Evolutionary conservation across 495 filamentous ascomycete genomes (phyloP), one percentile per base, ranked within the genome.

Genomic region (Talaromyces nanjingensis): DNA sequence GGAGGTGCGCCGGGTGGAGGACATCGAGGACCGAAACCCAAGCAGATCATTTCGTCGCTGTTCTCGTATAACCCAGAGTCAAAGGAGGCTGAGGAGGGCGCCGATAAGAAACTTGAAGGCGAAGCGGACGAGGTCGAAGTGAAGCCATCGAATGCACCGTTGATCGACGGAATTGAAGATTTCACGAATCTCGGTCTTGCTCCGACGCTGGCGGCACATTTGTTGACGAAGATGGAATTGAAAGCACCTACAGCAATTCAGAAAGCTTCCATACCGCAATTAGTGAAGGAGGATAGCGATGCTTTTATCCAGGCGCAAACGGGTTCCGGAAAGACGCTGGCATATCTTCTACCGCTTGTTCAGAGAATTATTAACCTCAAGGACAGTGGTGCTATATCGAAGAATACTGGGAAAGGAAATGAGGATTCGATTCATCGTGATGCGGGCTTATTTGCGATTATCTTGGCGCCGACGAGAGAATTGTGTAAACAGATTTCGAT

Each of bases 221-320:
- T 98, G 33, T 83, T 91, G 2, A 86, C 87, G 1, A 97, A 96
- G 71, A 82, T 98, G 47, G 85, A 90, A 59, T 82, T 98, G 71
- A 96, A 91, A 71, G 88, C 91, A 2, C 94, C 94, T 16, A 98
- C 94, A 0, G 92, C 90, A 6, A 97, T 98, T 72, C 94, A 98
- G 75, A 94, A 91, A 67, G 88, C 87, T 55, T 89, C 92, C 0
- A 87, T 98, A 53, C 81, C 88, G 16, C 83, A 90, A 65, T 72
- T 98, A 34, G 74, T 96, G 63, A 89, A 87, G 60, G 89, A 90
- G 52, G 89, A 97, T 68, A 85, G 81, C 45, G 94, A 98, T 79
- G 94, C 93, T 16, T 98, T 97, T 70, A 89, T 98, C 27, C 94
- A 97, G 73, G 96, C 96, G 14, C 89, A 98, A 74, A 98, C 94